A percentile compares a stretch with the other conserved stretches of the same genome.
Evolutionary conservation across 805 yeast species (phyloP).

Genomic region (Saturnispora sekii): DNA sequence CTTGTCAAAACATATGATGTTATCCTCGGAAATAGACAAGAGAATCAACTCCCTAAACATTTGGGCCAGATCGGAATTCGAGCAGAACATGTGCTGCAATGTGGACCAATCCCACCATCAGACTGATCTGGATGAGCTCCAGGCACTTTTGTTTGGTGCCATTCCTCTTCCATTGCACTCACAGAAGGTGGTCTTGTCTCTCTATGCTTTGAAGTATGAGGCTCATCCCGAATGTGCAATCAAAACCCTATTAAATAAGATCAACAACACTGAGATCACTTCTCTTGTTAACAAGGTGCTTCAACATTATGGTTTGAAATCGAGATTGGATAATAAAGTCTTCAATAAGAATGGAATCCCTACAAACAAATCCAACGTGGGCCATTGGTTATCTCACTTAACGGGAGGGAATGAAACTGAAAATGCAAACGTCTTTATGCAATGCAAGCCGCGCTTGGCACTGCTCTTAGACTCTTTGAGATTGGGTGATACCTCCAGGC

Average conservation of each 20-base stretch:
- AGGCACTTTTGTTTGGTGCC: conserved; percentile 38
- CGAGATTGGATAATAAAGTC: conserved; percentile 31
- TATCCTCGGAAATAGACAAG: conserved; percentile 79
- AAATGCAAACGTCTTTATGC: conserved; percentile 76
- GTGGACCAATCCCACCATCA: conserved; percentile 35
- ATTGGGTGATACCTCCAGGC: conserved; percentile 11
- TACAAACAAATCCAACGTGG: conserved; percentile 17
- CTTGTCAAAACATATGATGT: conserved; percentile 84
- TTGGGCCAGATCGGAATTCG: conserved; percentile 84
- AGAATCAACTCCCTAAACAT: conserved; percentile 53
- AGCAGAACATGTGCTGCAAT: conserved; percentile 71
- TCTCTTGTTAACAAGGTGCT: conserved; percentile 37
- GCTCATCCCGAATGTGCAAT: conserved; percentile 36
- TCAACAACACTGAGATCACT: conserved; percentile 29
- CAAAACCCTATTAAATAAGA: conserved; percentile 27
- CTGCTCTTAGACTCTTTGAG: conserved; percentile 33
- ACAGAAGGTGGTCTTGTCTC: conserved; percentile 62
- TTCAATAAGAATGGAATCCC: conserved; percentile 17
- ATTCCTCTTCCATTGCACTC: conserved; percentile 23
- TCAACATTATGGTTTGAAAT: conserved; percentile 33
- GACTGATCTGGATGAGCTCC: conserved; percentile 46
- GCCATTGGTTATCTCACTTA: conserved; percentile 25
- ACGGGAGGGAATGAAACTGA: conserved; percentile 27
- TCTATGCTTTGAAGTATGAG: conserved; percentile 70
- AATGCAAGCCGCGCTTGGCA: conserved; percentile 72